Evolutionary conservation across 2,329 filamentous ascomycete species (phyloP), one percentile per base, ranked within the genome.

Genomic region (Pezicula neosporulosa): DNA sequence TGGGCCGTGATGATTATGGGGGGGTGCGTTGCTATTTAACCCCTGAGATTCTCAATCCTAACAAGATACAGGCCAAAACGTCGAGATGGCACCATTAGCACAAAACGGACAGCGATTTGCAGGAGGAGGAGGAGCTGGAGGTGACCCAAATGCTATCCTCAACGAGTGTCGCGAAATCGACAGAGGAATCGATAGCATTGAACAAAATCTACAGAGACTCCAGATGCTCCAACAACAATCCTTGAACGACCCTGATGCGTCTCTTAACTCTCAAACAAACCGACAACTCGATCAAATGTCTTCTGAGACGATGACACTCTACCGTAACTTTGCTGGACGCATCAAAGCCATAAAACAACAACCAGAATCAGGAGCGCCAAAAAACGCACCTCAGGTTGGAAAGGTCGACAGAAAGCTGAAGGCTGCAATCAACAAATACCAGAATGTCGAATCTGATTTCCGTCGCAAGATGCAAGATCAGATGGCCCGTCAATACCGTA

Each of bases 401-500:
- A 85, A 86, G 52, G 82, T 94, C 43, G 89, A 95, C 68, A 82
- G 87, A 48, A 82, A 86, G 51, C 78, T 97, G 60, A 92, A 93
- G 75, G 76, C 80, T 42, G 89, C 89, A 53, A 93, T 96, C 68
- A 82, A 89, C 60, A 75, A 83, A 55, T 97, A 92, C 75, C 90
- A 94, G 71, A 79, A 83, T 58, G 77, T 90, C 50, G 92, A 97
- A 70, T 82, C 82, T 1, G 80, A 85, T 19, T 96, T 92, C 78
- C 83, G 87, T 66, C 87, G 88, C 70, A 85, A 87, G 60, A 83
- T 90, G 30, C 81, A 89, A 67, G 87, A 90, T 46, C 90, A 95
- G 70, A 89, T 95, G 73, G 87, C 85, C 59, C 83, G 94, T 50
- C 91, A 97, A 68, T 96, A 95, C 72, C 82, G 88, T 53, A 97